Conservation (phyloP, 2,329 filamentous ascomycete species). For the Emericellopsis cladophorae region DNA sequence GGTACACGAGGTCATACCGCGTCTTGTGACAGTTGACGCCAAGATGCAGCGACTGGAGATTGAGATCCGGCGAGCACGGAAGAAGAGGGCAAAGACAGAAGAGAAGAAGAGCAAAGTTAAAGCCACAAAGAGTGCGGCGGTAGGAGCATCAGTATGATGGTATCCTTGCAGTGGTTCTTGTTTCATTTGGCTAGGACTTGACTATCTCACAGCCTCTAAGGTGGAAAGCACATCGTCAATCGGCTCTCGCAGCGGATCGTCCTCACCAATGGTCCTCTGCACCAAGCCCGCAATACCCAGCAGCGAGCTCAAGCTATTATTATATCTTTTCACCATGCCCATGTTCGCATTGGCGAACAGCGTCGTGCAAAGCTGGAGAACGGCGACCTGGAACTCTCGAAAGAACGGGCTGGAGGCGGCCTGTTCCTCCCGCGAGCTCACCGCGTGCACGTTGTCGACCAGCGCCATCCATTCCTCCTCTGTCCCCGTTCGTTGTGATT, state of each 20-base stretch:
- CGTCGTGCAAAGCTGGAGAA: slow-evolving; percentile 41
- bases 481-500: slow-evolving; percentile 28
- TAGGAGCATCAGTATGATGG: not conserved
- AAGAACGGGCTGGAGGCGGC: slow-evolving; percentile 10
- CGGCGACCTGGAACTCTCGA: slow-evolving; percentile 39
- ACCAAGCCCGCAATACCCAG: slow-evolving; percentile 25
- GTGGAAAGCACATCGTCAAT: slow-evolving; percentile 31
- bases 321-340: slow-evolving; percentile 35
- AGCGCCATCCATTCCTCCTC: slow-evolving; percentile 45
- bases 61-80: slow-evolving; percentile 50
- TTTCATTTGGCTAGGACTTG: not conserved
- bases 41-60: slow-evolving; percentile 56
- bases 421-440: slow-evolving; percentile 25
- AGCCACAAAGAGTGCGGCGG: not conserved
- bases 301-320: slow-evolving; percentile 36
- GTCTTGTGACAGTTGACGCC: slow-evolving; percentile 41
- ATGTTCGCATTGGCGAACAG: slow-evolving; percentile 32
- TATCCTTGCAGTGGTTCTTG: not conserved
- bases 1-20: slow-evolving; percentile 44
- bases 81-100: slow-evolving; percentile 37
- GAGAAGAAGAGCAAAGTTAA: not conserved
- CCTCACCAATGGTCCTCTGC: slow-evolving; percentile 8
- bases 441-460: slow-evolving; percentile 36
- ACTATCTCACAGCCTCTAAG: slow-evolving; percentile 6
- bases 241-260: slow-evolving; percentile 22